A percentile compares a stretch with the other conserved stretches of the same genome.
Conservation (phyloP, 257 asterid genomes). For the Fraxinus americana region DNA sequence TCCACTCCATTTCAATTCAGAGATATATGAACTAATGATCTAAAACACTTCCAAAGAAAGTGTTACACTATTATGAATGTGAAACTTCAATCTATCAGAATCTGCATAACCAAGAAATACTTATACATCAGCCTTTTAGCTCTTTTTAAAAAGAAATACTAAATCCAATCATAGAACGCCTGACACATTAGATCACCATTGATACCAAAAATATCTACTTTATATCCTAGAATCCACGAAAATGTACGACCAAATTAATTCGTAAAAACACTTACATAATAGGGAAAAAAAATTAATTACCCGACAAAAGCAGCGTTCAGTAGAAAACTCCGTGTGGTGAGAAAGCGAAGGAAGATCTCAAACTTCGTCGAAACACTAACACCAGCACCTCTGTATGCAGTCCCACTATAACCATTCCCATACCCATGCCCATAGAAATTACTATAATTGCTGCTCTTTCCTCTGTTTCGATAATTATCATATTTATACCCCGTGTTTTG, state of each 20-base stretch:
- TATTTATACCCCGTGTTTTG: conserved; percentile 25
- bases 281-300: conserved; percentile 44
- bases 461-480: conserved; percentile 24
- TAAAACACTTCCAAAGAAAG: background rate
- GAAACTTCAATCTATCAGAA: background rate
- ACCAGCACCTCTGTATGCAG: conserved; percentile 40
- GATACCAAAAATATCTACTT: background rate
- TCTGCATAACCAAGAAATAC: background rate
- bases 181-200: background rate
- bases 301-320: conserved; percentile 69
- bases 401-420: conserved; percentile 43
- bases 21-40: background rate
- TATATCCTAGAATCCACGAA: background rate
- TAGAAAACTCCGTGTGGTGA: conserved; percentile 61
- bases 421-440: conserved; percentile 34
- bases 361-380: conserved; percentile 37
- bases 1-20: background rate
- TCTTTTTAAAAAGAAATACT: background rate
- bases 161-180: background rate
- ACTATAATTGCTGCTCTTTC: conserved; percentile 27
- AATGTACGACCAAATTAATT: background rate
- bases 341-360: conserved; percentile 61
- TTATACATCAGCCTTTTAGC: background rate
- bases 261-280: background rate
- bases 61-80: background rate